phyloP scores from a whole-genome alignment of 192 early-diverging fungal genomes.

The Chytriomyces hyalinus region DNA sequence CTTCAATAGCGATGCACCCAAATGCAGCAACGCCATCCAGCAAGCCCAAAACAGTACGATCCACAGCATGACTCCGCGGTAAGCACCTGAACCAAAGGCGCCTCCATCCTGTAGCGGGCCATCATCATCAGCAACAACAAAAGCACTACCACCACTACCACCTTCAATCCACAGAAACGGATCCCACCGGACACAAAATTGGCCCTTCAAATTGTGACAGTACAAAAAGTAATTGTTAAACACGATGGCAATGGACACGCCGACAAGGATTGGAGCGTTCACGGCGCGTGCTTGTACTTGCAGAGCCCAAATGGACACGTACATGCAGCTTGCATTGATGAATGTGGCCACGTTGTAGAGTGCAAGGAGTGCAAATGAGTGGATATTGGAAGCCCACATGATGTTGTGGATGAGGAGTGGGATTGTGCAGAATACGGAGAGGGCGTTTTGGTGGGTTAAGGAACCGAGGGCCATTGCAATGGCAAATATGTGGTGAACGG shows the following conservation, averaged over 20 bases:
- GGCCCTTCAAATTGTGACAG: not conserved
- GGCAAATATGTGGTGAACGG: conserved; percentile 4
- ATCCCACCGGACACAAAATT: not conserved
- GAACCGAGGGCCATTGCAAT: not conserved
- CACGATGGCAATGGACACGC: not conserved
- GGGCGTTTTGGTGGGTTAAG: not conserved
- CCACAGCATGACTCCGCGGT: conserved; percentile 1
- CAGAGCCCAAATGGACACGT: not conserved
- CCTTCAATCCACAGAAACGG: not conserved
- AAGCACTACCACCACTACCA: not conserved
- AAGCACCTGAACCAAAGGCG: not conserved
- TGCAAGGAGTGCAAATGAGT: not conserved
- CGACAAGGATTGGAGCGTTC: not conserved
- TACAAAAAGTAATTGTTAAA: conserved; percentile 27
- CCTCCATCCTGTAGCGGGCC: not conserved
- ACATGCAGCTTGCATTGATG: not conserved
- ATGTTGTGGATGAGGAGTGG: conserved; percentile 4
- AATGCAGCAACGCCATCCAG: not conserved
- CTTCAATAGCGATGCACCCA: not conserved
- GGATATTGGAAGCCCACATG: conserved; percentile 1
- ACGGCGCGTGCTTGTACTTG: conserved; percentile 4
- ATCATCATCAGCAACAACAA: not conserved
- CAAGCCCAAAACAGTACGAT: not conserved
- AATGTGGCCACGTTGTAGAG: not conserved
- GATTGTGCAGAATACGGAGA: not conserved